Base-by-base conservation (phyloP, 257 asterid genomes). In the Voacanga thouarsii region DNA sequence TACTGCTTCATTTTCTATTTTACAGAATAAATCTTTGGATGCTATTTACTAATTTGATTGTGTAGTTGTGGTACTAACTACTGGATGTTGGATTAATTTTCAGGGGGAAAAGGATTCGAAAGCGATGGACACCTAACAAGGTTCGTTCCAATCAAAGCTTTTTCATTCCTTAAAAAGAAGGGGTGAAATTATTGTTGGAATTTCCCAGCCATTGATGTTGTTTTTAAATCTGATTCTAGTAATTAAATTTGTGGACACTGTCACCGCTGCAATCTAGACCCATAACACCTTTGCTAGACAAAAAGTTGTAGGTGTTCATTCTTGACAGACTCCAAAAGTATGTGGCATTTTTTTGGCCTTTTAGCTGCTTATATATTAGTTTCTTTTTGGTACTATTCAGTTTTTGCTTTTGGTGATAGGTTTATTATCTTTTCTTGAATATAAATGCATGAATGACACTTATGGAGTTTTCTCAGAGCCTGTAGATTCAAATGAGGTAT, bases 281-380 rank as follows among this genome's bases (percentile, higher is more conserved):
- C 98, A 89, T 96, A 65, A 84, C 89, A 80, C 89, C 96, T 89
- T 93, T 96, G 95, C 97, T 98, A 89, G 99, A 96, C 87, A 96
- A 93, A 90, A 93, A 88, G 92, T 78, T 92, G 87, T 84, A 93
- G 96, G 80, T 89, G 75, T 93, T 92, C 92, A 89, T 93, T 87
- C 98, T 96, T 82, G 98, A 96, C 88, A 96, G 99, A 83, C 99
- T 96, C 82, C 99, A 96, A 92, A 96, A 96, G 99, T 96, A 84
- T 79, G 92, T 81, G 59, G 76, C 71, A 78, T 78, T 79, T 80
- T 56, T 83, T 70, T 65, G 75, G 55, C 47, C 76, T 82, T 79
- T 76, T 81, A 43, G 78, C 82, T 80, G 75, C 71, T 67, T 74
- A 66, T 75, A 78, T 81, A 26, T 82, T 73, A 50, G 49, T 75